These are phyloP conservation scores for Daphne laureola DNA, from an alignment of 441 rosid species.

Conservation along the genomic window DNA sequence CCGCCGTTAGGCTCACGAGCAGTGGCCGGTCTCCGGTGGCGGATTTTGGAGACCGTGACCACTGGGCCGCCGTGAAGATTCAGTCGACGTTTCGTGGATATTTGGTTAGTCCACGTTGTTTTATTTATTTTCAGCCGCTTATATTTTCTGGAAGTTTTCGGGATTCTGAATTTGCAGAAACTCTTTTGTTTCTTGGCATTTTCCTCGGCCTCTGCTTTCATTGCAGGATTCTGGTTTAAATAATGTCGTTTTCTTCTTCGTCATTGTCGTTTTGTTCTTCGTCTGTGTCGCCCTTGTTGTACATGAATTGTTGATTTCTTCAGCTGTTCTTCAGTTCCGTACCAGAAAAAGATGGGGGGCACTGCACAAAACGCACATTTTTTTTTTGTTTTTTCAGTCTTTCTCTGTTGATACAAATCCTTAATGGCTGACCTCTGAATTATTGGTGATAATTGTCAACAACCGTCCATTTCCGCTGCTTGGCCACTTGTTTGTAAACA, in stretches of 20 bases:
- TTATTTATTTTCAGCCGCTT: too few species aligned
- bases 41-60: slow-evolving; percentile 22
- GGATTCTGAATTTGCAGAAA: background rate
- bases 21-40: slow-evolving; percentile 41
- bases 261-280: too few species aligned
- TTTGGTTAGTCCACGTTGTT: slow-evolving; percentile 38
- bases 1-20: slow-evolving; percentile 55
- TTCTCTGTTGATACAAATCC: background rate
- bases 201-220: too few species aligned
- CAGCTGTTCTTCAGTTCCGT: slow-evolving; percentile 17
- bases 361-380: slow-evolving; percentile 19
- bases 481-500: slow-evolving; percentile 24
- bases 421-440: slow-evolving; percentile 16
- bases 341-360: too few species aligned
- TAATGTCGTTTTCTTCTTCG: slow-evolving; percentile 4
- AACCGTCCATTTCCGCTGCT: slow-evolving; percentile 2
- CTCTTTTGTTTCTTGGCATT: background rate
- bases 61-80: slow-evolving; percentile 62
- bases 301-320: slow-evolving; percentile 15
- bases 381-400: too few species aligned
- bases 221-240: background rate
- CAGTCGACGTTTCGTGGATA: slow-evolving; percentile 88
- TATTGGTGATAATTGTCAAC: background rate
- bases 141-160: too few species aligned
- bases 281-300: background rate